These are phyloP conservation scores for Alternaria gaisen DNA, from an alignment of 2,329 filamentous ascomycete species.

Conservation along the genomic window DNA sequence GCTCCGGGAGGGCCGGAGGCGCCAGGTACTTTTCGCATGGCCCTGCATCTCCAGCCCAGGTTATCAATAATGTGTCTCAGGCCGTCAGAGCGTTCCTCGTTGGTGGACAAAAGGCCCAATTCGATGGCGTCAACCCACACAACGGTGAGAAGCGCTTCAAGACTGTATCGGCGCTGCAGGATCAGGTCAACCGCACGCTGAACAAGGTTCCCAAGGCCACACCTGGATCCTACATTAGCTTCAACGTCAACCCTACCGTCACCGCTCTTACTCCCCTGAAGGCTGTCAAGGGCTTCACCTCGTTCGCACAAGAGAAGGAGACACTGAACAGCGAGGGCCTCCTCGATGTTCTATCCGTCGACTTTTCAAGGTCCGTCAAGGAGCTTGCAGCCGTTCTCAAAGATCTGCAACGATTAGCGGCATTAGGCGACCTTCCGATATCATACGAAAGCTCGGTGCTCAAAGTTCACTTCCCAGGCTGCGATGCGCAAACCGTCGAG, in stretches of 20 bases:
- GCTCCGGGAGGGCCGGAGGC: conserved; percentile 73
- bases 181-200: conserved; percentile 75
- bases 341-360: conserved; percentile 82
- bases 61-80: conserved; percentile 93
- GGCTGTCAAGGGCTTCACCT: conserved; percentile 63
- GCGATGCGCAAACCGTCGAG: conserved; percentile 84
- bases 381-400: conserved; percentile 81
- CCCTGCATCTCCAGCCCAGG: conserved; percentile 84
- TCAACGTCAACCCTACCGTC: conserved; percentile 85
- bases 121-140: conserved; percentile 74
- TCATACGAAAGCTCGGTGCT: conserved; percentile 73
- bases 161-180: conserved; percentile 75
- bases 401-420: conserved; percentile 80
- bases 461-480: conserved; percentile 88
- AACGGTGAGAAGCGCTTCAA: conserved; percentile 83
- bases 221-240: conserved; percentile 87
- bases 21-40: conserved; percentile 90
- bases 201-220: conserved; percentile 63
- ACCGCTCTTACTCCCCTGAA: conserved; percentile 82
- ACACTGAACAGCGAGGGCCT: conserved; percentile 84
- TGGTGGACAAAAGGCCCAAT: conserved; percentile 88
- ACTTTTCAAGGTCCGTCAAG: conserved; percentile 87
- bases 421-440: conserved; percentile 84
- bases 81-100: conserved; percentile 91
- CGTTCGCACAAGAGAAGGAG: conserved; percentile 53